Evolutionary conservation across 164 flowering plant genomes (phyloP).

Genomic region (Tetracentron sinense): DNA sequence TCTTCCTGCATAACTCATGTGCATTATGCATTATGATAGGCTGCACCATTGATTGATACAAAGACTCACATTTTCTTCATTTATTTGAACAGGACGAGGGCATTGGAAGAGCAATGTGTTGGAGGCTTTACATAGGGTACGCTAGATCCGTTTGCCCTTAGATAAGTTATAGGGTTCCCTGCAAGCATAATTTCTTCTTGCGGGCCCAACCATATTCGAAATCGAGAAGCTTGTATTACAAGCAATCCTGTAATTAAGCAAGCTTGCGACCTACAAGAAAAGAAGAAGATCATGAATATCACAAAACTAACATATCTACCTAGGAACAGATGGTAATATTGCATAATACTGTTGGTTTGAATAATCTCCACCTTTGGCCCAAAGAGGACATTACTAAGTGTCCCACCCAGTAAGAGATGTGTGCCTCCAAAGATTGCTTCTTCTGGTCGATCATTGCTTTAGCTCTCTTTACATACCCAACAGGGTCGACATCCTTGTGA

Average conservation of each 20-base stretch:
- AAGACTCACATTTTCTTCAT: not conserved
- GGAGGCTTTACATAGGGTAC: conserved; percentile 53
- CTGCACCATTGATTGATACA: conserved; percentile 30
- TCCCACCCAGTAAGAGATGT: no score
- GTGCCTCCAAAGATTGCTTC: no score
- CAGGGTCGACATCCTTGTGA: no score
- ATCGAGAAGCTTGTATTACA: conserved; percentile 73
- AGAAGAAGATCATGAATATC: not conserved
- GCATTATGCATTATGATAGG: conserved; percentile 79
- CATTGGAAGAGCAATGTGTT: not conserved
- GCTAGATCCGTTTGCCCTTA: conserved; percentile 41
- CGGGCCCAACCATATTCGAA: conserved; percentile 70
- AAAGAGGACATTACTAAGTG: no score
- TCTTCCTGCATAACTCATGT: conserved; percentile 75
- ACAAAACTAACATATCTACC: no score
- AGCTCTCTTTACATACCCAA: no score
- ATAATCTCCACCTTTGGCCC: no score
- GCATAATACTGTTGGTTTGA: no score
- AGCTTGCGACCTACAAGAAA: conserved; percentile 37
- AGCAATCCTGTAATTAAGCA: conserved; percentile 50
- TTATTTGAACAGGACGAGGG: not conserved
- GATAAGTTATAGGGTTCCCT: conserved; percentile 51
- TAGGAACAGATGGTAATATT: no score
- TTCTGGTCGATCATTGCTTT: no score
- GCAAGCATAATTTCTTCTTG: conserved; percentile 53